Percentiles rank a stretch among this genome's conserved stretches.
phyloP scores from a whole-genome alignment of 192 early-diverging fungal genomes.

The Entomortierella parvispora region DNA sequence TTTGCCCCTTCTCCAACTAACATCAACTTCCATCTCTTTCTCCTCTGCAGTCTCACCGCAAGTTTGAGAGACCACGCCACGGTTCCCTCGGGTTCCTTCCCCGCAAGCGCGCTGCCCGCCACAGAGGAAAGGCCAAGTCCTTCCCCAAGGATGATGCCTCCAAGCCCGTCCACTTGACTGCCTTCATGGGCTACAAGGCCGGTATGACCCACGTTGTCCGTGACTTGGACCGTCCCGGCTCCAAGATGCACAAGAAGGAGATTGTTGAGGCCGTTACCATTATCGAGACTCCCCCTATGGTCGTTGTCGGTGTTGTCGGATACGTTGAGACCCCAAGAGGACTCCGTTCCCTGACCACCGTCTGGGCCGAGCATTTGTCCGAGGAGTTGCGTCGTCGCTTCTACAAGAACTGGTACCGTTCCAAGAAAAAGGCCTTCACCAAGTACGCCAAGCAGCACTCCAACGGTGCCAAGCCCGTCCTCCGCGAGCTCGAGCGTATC shows the following conservation, averaged over 20 bases:
- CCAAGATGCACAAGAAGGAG: slow-evolving; percentile 99
- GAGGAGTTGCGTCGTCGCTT: slow-evolving; percentile 99
- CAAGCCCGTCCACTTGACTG: slow-evolving; percentile 97
- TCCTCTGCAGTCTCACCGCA: slow-evolving; percentile 81
- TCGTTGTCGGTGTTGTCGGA: slow-evolving; percentile 98
- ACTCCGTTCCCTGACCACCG: slow-evolving; percentile 97
- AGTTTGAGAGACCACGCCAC: slow-evolving; percentile 98
- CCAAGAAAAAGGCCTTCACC: slow-evolving; percentile 99
- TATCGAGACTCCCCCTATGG: slow-evolving; percentile 97
- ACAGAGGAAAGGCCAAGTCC: slow-evolving; percentile 97
- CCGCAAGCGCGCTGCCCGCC: slow-evolving; percentile 90
- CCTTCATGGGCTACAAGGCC: slow-evolving; percentile 99
- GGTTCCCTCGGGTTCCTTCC: slow-evolving; percentile 83
- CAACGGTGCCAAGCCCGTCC: slow-evolving; percentile 87
- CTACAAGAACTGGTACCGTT: slow-evolving; percentile 99
- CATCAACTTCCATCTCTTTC: not conserved
- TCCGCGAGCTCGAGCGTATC: slow-evolving; percentile 95
- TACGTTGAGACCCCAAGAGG: slow-evolving; percentile 99
- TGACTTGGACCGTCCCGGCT: slow-evolving; percentile 98
- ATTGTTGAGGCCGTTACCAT: slow-evolving; percentile 99
- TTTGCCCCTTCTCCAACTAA: not conserved
- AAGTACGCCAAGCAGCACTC: slow-evolving; percentile 99
- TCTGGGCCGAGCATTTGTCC: slow-evolving; percentile 99
- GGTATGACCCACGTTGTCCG: slow-evolving; percentile 99
- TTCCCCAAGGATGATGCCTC: slow-evolving; percentile 98